Conservation (phyloP, 257 asterid species). For the Nemophila menziesii region DNA sequence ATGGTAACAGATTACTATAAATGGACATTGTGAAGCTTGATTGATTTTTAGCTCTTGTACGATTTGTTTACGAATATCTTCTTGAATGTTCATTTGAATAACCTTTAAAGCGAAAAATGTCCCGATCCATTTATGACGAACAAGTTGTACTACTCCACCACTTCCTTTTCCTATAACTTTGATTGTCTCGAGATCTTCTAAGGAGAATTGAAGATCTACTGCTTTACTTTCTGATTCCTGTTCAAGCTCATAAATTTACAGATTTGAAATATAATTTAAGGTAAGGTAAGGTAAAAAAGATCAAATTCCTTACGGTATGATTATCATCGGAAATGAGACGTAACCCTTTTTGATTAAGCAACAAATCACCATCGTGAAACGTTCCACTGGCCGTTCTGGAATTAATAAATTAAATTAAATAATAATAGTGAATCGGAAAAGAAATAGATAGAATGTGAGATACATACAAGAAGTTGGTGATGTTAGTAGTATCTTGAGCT, state of each 20-base stretch:
- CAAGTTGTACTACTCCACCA: constrained; percentile 97
- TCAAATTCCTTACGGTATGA: constrained; percentile 31
- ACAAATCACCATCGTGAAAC: constrained; percentile 82
- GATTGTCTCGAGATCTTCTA: constrained; percentile 92
- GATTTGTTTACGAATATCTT: constrained; percentile 91
- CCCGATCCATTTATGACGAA: constrained; percentile 95
- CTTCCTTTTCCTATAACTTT: constrained; percentile 98
- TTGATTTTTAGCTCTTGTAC: constrained; percentile 97
- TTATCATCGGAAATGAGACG: constrained; percentile 61
- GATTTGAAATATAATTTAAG: no score
- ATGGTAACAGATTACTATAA: constrained; percentile 88
- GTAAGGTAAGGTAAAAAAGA: background rate
- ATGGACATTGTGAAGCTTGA: constrained; percentile 81
- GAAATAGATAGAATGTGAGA: background rate
- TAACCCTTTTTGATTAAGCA: constrained; percentile 72
- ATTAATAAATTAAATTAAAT: constrained; percentile 4
- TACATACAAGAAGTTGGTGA: constrained; percentile 58
- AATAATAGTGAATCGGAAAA: background rate
- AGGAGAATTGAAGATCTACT: constrained; percentile 72
- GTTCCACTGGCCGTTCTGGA: constrained; percentile 94
- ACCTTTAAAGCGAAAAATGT: constrained; percentile 86
- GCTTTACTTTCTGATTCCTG: constrained; percentile 64
- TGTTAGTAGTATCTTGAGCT: constrained; percentile 52
- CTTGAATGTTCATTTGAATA: constrained; percentile 94
- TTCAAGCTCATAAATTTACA: constrained; percentile 6